Evolutionary conservation across 495 filamentous ascomycete species (phyloP), one percentile per base, ranked within the genome.

Genomic region (Neurospora hispaniola): DNA sequence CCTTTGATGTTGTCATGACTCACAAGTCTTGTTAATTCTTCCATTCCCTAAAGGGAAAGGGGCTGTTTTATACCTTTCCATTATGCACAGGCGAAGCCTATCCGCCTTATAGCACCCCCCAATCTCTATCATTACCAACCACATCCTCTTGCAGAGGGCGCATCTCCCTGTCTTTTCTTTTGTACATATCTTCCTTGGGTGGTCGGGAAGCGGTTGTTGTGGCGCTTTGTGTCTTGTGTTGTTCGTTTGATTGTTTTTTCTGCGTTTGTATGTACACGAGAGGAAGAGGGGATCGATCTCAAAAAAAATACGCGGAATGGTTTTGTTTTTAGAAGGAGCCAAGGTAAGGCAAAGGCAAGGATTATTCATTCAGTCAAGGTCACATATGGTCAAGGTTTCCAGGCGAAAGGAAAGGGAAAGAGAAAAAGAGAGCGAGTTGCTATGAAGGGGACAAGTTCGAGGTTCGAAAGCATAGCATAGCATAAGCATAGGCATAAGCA

Each of bases 1-100:
- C 66, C 72, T 66, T 40, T 59, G 48, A 72, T 72, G 48, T 69
- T 68, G 71, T 72, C 44, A 72, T 72, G 71, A 68, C 71, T 20
- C 18, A 18, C 2, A 14, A 66, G 10, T 27, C 14, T 66, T 18
- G 14, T 66, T 14, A 35, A 4, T 5, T 62, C 23, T 62, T 16
- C n/a, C 9, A 2, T 54, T 23, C 1, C 27, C 14, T 2, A 41
- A 35, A 11, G 9, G 35, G 54, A 23, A 27, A 62, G 54, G 54
- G 11, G 27, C 14, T 18, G 14, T 66, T 66, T 66, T 35, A 4
- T 48, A 16, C 59, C 41, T n/a, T 54, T 70, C 14, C 3, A 40
- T 9, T 18, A 42, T 39, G 42, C 20, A 48, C 14, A 66, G 42
- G 42, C 42, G 14, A 42, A 42, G 40, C 9, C 40, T 41, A 10